Conservation (phyloP, 257 asterid genomes). For the Echium plantagineum region DNA sequence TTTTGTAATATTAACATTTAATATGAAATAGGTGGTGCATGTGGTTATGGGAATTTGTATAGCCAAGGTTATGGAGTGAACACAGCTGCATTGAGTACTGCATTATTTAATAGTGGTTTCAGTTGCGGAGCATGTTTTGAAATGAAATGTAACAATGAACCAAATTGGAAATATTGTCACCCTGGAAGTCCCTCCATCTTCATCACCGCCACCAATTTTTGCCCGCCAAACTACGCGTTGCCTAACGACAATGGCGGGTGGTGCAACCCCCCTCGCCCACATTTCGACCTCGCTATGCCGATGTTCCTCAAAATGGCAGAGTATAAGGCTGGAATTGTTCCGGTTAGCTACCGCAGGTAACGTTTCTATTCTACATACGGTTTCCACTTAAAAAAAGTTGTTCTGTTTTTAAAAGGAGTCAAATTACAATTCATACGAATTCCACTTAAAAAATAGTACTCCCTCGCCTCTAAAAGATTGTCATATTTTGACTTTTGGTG, state of each 20-base stretch:
- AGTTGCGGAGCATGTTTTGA: slow-evolving; percentile 77
- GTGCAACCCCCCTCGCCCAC: slow-evolving; percentile 77
- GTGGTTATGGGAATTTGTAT: slow-evolving; percentile 66
- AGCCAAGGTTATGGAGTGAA: slow-evolving; percentile 73
- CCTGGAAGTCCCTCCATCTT: slow-evolving; percentile 60
- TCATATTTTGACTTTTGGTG: no score
- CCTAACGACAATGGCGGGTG: slow-evolving; percentile 65
- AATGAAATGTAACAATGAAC: slow-evolving; percentile 41
- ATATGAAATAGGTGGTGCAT: slow-evolving; percentile 52
- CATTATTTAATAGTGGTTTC: slow-evolving; percentile 56
- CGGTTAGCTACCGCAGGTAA: slow-evolving; percentile 55
- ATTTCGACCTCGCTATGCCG: slow-evolving; percentile 75
- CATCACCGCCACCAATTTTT: slow-evolving; percentile 60
- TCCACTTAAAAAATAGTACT: no score
- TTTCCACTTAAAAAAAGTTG: no score
- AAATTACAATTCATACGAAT: no score
- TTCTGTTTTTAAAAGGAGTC: no score
- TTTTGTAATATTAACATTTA: not conserved
- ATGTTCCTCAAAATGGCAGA: slow-evolving; percentile 62
- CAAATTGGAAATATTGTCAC: slow-evolving; percentile 39
- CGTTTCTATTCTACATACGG: not conserved
- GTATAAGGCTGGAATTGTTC: slow-evolving; percentile 68
- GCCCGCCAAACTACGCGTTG: slow-evolving; percentile 65
- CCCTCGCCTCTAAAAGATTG: no score
- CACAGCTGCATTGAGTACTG: slow-evolving; percentile 73